phyloP scores from a whole-genome alignment of 768 basidiomycete species.

The Russula olivacea region DNA sequence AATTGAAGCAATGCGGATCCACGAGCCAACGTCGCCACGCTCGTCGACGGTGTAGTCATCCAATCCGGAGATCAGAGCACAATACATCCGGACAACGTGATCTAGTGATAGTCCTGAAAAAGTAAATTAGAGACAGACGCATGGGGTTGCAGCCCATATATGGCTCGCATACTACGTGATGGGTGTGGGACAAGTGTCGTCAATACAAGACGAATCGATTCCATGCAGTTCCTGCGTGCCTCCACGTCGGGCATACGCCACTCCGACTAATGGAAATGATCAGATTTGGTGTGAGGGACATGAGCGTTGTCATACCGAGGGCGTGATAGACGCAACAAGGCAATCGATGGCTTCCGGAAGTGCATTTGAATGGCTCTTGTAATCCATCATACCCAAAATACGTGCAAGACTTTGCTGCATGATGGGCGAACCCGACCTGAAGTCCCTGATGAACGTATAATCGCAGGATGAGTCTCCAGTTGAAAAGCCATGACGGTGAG shows the following conservation, averaged over 20 bases:
- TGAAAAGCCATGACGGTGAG: background rate
- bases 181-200: constrained; percentile 40
- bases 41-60: constrained; percentile 91
- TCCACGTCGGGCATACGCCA: constrained; percentile 45
- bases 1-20: constrained; percentile 80
- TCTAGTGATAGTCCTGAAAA: constrained; percentile 6
- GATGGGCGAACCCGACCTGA: constrained; percentile 43
- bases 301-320: constrained; percentile 32
- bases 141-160: background rate
- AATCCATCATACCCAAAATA: constrained; percentile 64
- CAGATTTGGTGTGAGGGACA: constrained; percentile 24
- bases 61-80: constrained; percentile 62
- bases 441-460: constrained; percentile 58
- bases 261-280: constrained; percentile 31
- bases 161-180: constrained; percentile 38
- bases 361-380: constrained; percentile 48
- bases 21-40: constrained; percentile 94
- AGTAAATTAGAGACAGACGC: background rate
- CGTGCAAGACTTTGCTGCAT: constrained; percentile 72
- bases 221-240: constrained; percentile 50
- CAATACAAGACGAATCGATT: constrained; percentile 46
- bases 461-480: constrained; percentile 12
- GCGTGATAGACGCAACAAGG: constrained; percentile 50
- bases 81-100: constrained; percentile 36
- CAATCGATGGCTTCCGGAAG: constrained; percentile 50